phyloP scores from a whole-genome alignment of 2,329 filamentous ascomycete genomes.

The Xylariomycetidae sp. region DNA sequence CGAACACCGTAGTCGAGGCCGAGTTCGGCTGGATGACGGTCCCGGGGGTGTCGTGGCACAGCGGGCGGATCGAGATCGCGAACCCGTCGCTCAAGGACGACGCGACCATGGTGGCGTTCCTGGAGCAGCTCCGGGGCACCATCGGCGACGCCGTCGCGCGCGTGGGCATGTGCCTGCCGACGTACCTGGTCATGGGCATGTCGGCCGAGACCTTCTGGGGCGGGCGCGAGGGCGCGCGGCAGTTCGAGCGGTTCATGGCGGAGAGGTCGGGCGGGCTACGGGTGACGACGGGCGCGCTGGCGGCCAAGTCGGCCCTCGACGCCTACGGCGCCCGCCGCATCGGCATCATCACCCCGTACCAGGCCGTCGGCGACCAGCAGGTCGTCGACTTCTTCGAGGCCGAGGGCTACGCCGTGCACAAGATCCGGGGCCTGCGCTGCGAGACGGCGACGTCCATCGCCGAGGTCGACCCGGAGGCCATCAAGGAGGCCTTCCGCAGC shows the following conservation, averaged over 20 bases:
- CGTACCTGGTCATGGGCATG: constrained; percentile 30
- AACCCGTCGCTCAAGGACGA: constrained; percentile 25
- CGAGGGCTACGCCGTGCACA: constrained; percentile 23
- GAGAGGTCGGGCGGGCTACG: constrained; percentile 22
- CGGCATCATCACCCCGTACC: constrained; percentile 28
- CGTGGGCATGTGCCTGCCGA: constrained; percentile 22
- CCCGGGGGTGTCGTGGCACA: constrained; percentile 26
- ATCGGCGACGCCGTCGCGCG: constrained; percentile 23
- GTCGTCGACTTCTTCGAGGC: constrained; percentile 27
- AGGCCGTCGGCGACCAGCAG: constrained; percentile 26
- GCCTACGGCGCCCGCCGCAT: constrained; percentile 23
- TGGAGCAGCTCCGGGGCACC: constrained; percentile 22
- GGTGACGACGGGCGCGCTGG: constrained; percentile 26
- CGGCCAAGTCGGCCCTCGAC: constrained; percentile 24
- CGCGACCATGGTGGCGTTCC: constrained; percentile 25
- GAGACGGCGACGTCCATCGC: constrained; percentile 19
- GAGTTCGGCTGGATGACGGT: constrained; percentile 28
- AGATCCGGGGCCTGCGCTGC: constrained; percentile 25
- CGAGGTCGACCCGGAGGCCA: constrained; percentile 26
- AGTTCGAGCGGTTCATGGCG: constrained; percentile 26
- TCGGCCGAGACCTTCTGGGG: constrained; percentile 29
- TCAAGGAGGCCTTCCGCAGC: constrained; percentile 21
- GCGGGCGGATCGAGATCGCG: constrained; percentile 24
- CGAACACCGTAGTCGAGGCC: constrained; percentile 30
- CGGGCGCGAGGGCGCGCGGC: constrained; percentile 22